Evolutionary conservation across 2,329 filamentous ascomycete genomes (phyloP).

Genomic region (Sporothrix curviconia): DNA sequence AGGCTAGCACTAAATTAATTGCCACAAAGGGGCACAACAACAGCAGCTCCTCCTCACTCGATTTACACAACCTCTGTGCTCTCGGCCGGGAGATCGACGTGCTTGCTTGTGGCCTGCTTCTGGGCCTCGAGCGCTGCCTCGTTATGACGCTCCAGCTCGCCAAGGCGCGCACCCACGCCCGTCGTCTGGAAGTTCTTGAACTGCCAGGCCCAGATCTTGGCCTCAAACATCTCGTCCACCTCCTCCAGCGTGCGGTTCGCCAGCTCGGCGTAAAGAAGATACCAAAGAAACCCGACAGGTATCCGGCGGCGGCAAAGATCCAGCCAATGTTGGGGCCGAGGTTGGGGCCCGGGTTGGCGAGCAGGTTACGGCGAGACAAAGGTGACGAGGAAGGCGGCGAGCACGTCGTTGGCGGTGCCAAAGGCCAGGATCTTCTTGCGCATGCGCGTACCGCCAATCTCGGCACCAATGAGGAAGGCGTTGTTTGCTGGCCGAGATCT

Average conservation of each 20-base stretch:
- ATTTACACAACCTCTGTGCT: conserved; percentile 26
- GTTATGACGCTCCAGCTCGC: background rate
- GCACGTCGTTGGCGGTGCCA: conserved; percentile 5
- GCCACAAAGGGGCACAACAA: too few relatives aligned
- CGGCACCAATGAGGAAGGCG: conserved; percentile 8
- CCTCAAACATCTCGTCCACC: conserved; percentile 10
- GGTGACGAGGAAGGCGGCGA: conserved; percentile 5
- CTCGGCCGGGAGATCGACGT: background rate
- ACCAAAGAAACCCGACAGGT: conserved; percentile 1
- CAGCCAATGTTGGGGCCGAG: conserved; percentile 7
- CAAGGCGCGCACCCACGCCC: background rate
- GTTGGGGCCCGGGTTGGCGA: conserved; percentile 6
- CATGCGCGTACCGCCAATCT: conserved; percentile 8
- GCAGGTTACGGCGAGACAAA: conserved; percentile 6
- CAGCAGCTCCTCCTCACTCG: background rate
- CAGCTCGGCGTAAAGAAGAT: conserved; percentile 7
- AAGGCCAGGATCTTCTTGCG: conserved; percentile 9
- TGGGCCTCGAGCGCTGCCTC: background rate
- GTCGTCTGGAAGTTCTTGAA: conserved; percentile 7
- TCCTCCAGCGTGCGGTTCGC: conserved; percentile 2
- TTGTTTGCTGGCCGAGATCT: conserved; percentile 5
- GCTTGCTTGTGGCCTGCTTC: background rate
- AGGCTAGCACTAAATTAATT: too few relatives aligned
- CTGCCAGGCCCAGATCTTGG: conserved; percentile 2
- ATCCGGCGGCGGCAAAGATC: conserved; percentile 10